Evolutionary conservation across 371 early-diverging fungal species (phyloP).

Genomic region (Actinomucor elegans): DNA sequence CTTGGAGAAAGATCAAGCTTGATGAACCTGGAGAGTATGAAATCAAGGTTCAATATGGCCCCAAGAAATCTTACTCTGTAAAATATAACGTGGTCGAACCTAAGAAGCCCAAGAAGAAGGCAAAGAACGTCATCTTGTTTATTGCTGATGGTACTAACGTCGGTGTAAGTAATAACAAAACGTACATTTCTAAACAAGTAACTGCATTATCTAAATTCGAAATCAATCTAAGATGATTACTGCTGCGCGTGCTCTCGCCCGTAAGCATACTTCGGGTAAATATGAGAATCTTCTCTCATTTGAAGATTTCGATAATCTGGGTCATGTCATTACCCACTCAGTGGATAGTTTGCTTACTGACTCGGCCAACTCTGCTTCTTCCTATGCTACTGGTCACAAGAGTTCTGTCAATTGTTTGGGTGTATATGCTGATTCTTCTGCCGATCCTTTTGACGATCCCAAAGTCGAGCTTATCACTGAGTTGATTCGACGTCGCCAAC

Average conservation of each 20-base stretch:
- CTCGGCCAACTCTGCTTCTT: constrained; percentile 75
- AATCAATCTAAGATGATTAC: no score
- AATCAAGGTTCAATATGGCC: constrained; percentile 40
- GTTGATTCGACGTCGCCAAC: constrained; percentile 68
- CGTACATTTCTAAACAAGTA: no score
- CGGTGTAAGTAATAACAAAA: no score
- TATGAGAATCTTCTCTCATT: constrained; percentile 58
- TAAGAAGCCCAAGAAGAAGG: constrained; percentile 57
- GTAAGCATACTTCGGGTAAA: constrained; percentile 56
- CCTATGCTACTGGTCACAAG: constrained; percentile 74
- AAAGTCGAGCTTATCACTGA: constrained; percentile 69
- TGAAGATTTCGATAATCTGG: constrained; percentile 66
- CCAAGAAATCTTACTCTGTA: constrained; percentile 35
- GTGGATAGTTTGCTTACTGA: constrained; percentile 74
- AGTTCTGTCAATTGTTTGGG: constrained; percentile 59
- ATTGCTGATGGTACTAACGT: constrained; percentile 75
- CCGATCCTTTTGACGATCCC: constrained; percentile 57
- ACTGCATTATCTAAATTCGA: no score
- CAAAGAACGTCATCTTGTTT: constrained; percentile 73
- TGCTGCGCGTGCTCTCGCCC: constrained; percentile 58
- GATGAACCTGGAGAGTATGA: constrained; percentile 60
- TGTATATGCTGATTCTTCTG: constrained; percentile 65
- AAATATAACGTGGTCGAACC: constrained; percentile 42
- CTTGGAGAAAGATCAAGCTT: constrained; percentile 59
- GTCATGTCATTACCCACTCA: constrained; percentile 72